phyloP scores from a whole-genome alignment of 257 asterid genomes.

The Coffea canephora region DNA sequence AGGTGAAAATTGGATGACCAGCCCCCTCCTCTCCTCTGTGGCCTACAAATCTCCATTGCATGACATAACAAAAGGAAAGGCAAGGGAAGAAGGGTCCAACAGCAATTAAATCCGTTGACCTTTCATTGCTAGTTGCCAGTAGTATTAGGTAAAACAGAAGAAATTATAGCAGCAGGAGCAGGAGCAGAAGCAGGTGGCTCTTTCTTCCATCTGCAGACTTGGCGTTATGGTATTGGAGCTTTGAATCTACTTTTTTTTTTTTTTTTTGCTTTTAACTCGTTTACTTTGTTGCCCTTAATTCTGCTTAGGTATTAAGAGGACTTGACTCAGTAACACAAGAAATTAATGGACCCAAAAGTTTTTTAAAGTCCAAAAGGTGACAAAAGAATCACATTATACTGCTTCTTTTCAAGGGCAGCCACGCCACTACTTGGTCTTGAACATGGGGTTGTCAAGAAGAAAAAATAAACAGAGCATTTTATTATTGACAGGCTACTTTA shows the following conservation, averaged over 20 bases:
- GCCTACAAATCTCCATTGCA: too few relatives aligned
- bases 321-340: not conserved
- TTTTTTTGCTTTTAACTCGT: not conserved
- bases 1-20: not conserved
- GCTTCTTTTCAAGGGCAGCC: too few relatives aligned
- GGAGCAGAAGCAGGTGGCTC: too few relatives aligned
- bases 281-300: not conserved
- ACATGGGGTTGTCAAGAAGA: not conserved
- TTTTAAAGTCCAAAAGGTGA: not conserved
- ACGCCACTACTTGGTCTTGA: too few relatives aligned
- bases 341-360: not conserved
- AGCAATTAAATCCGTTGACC: not conserved
- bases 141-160: not conserved
- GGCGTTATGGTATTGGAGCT: not conserved
- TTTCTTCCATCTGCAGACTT: not conserved
- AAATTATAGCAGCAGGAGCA: not conserved
- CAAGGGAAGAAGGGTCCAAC: not conserved
- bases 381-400: not conserved
- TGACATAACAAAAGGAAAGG: too few relatives aligned
- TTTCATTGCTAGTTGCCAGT: not conserved
- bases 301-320: not conserved
- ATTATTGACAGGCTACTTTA: not conserved
- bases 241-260: not conserved
- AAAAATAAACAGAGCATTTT: not conserved
- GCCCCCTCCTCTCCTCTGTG: not conserved